Evolutionary conservation across 495 filamentous ascomycete genomes (phyloP), one percentile per base, ranked within the genome.

Genomic region (Penicillium chermesinum): DNA sequence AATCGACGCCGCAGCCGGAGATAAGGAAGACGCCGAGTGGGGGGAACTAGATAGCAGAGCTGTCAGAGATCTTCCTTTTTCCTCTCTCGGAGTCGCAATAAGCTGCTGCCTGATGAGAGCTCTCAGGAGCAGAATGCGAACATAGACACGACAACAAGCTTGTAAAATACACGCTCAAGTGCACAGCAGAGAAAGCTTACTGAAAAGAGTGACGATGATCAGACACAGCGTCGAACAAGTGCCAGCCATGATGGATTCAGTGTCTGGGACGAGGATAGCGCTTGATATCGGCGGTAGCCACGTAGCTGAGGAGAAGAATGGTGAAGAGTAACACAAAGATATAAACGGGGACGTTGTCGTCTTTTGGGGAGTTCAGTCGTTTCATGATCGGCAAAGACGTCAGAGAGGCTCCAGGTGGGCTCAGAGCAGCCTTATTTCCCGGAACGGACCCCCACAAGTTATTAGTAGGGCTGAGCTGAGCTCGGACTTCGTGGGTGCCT

Each of bases 1-100:
- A 68, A 50, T 86, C 82, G n/a, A 67, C 72, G 41, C 80, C 75
- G 60, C 80, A 85, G 49, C 81, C 82, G 22, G 79, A 71, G 48
- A 85, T 74, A 44, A 83, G 43, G 57, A 78, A 80, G 48, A 86
- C 81, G 35, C 81, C 82, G 30, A 85, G 58, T 8, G n/a, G 82
- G 82, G 21, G 82, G 82, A 16, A 84, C 82, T 85, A 46, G 39
- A 37, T 8, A 40, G 17, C 15, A 30, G 51, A 61, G 54, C 59
- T 50, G 35, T 38, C 33, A 22, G n/a, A 19, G 7, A 27, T 46
- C 34, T 41, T 40, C 2, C 4, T n/a, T 17, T n/a, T n/a, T n/a
- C n/a, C n/a, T n/a, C n/a, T n/a, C n/a, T n/a, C n/a, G n/a, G n/a
- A n/a, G n/a, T n/a, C n/a, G n/a, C n/a, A n/a, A n/a, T n/a, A n/a